Conservation (phyloP, 2,329 filamentous ascomycete genomes). For the Penicillium decumbens region DNA sequence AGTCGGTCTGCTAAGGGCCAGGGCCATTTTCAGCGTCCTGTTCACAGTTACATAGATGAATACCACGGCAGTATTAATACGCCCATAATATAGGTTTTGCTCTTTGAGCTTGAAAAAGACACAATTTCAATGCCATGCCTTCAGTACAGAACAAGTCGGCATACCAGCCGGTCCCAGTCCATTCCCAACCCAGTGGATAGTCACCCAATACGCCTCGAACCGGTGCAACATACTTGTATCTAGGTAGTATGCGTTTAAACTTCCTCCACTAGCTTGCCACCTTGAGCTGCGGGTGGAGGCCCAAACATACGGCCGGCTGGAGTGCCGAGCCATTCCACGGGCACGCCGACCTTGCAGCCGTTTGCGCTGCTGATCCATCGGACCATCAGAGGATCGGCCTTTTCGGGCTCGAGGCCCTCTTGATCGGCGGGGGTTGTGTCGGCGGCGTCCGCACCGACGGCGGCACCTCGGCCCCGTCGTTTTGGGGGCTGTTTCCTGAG, state of each 20-base stretch:
- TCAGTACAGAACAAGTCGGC: not conserved
- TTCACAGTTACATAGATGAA: not conserved
- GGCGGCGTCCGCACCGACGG: constrained; percentile 43
- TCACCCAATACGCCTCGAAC: constrained; percentile 23
- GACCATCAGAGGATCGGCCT: constrained; percentile 43
- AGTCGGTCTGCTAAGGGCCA: no score
- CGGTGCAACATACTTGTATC: constrained; percentile 6
- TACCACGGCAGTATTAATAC: not conserved
- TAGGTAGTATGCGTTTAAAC: constrained; percentile 21
- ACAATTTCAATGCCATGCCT: constrained; percentile 9
- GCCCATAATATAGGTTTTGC: not conserved
- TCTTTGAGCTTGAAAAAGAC: not conserved
- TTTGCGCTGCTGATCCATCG: constrained; percentile 44
- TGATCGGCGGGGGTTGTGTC: constrained; percentile 41
- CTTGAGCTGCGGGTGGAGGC: constrained; percentile 12
- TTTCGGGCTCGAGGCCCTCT: constrained; percentile 36
- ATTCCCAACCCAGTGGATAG: constrained; percentile 9
- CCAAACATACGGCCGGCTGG: constrained; percentile 41
- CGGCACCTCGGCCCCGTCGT: constrained; percentile 42
- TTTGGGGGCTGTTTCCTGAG: constrained; percentile 64
- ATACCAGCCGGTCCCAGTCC: constrained; percentile 11
- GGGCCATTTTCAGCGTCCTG: no score
- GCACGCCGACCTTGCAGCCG: constrained; percentile 43
- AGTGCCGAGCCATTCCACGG: constrained; percentile 47
- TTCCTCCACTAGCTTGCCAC: constrained; percentile 39